Base-by-base conservation (phyloP, 495 filamentous ascomycete species). In the Usnea hakonensis region DNA sequence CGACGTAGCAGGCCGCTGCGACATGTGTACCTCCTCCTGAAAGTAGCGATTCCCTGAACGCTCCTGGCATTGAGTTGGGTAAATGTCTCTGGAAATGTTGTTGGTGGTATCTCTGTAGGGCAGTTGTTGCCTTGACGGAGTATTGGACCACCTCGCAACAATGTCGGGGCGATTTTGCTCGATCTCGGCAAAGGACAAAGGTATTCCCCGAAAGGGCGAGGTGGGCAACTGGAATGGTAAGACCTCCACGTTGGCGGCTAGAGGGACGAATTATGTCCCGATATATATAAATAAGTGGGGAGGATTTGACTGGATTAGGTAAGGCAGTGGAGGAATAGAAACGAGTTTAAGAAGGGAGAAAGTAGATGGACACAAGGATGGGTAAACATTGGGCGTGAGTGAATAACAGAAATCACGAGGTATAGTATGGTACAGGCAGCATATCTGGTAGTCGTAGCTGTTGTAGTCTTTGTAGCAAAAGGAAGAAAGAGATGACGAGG, bases 21-120 rank as follows among this genome's bases (percentile, higher is more conserved):
- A 81, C 80, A 83, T 82, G 68, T 75, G 76, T 68, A 70, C 67
- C 74, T 73, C 67, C 60, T 75, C 70, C 70, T 67, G 67, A 61
- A 69, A 55, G 57, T 58, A 55, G 41, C 64, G 65, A 37, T 67
- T 71, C 63, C 62, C 66, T 66, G 67, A 67, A 59, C 64, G 60
- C 44, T 69, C 72, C 67, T 76, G 67, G 73, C 80, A 83, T 83
- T 74, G 73, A 75, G 74, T 66, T 67, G 48, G 48, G 48, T 68
- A 53, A 66, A 67, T 68, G 52, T 67, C 73, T 71, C 75, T 75
- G 72, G 73, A 72, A 72, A 65, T 70, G 68, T 63, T 69, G 70
- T 67, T 70, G 65, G 58, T 70, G 64, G 67, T 67, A 70, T 69
- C 74, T 72, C 68, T 70, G 73, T 65, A 69, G 48, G 66, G 48